Evolutionary conservation across 352 stramenopile genomes (phyloP), one percentile per base, ranked within the genome.

Genomic region (Phytophthora lateralis): DNA sequence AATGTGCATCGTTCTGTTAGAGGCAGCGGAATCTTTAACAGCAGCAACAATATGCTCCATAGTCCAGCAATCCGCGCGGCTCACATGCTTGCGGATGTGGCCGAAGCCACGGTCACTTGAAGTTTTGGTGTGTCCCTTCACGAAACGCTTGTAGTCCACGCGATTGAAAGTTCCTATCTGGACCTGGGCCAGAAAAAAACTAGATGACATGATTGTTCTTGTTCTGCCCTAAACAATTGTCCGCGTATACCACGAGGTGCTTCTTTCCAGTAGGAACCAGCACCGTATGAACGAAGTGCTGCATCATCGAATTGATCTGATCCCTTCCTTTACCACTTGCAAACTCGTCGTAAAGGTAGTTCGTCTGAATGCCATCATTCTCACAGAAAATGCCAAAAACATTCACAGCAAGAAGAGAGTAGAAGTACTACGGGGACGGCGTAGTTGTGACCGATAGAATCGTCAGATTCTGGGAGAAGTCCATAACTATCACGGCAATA

Each of bases 181-280:
- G 0, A 60, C 49, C 44, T 55, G 49, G 10, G 43, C 41, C 8
- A 60, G n/a, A 17, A 12, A 64, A 42, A 6, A 69, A 52, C 41
- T 60, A 60, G 24, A 64, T 44, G 1, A 60, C 47, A 7, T 37
- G 42, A 9, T 69, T 64, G 48, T 69, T 64, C 18, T 64, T 69
- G 29, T 60, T 69, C 14, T 69, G 54, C 0, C 54, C 54, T 1
- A 21, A 44, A 21, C 54, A 64, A 14, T 64, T 64, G 21, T 64
- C 47, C 0, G 54, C 61, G n/a, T 69, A 64, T 11, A 64, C 30
- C 18, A 50, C 41, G 2, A 56, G 39, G 9, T 38, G 26, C 4
- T 4, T 47, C 3, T 47, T 30, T 2, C 37, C 55, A 10, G 10
- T 6, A 4, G 20, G 35, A 2, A 61, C 2, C 3, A 67, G 1